Percentiles rank a stretch among this genome's conserved stretches.
These are phyloP conservation scores for Chenopodium suecicum DNA, from an alignment of 148 eudicot genomes.

Conservation along the genomic window DNA sequence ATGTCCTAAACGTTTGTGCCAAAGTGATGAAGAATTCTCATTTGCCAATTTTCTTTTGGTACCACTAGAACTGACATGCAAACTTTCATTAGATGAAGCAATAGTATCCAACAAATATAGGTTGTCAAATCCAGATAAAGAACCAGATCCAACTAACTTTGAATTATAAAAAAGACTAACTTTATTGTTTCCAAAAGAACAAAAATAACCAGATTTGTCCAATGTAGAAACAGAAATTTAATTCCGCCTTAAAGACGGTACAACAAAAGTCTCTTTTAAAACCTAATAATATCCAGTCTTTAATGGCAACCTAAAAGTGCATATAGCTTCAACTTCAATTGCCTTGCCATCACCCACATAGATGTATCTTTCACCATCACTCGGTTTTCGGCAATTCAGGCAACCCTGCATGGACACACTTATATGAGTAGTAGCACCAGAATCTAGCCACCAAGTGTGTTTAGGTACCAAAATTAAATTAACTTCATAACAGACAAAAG, in stretches of 20 bases:
- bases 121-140: not conserved
- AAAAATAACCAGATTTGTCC: slow-evolving; percentile 11
- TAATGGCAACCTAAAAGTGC: no score
- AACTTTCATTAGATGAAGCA: not conserved
- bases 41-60: slow-evolving; percentile 5
- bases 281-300: not conserved
- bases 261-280: slow-evolving; percentile 10
- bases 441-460: slow-evolving; percentile 4
- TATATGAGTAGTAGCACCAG: not conserved
- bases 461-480: slow-evolving; percentile 4
- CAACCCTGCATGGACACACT: not conserved
- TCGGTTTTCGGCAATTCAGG: not conserved
- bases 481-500: not conserved
- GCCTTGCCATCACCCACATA: no score
- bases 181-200: slow-evolving; percentile 13
- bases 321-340: no score
- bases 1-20: slow-evolving; percentile 8
- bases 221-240: slow-evolving; percentile 3
- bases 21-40: not conserved
- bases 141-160: slow-evolving; percentile 7
- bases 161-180: slow-evolving; percentile 4
- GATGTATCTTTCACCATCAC: no score
- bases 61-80: not conserved
- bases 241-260: slow-evolving; percentile 12
- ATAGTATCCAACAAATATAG: not conserved